Base-by-base conservation (phyloP, 257 asterid genomes). In the Solanum etuberosum region DNA sequence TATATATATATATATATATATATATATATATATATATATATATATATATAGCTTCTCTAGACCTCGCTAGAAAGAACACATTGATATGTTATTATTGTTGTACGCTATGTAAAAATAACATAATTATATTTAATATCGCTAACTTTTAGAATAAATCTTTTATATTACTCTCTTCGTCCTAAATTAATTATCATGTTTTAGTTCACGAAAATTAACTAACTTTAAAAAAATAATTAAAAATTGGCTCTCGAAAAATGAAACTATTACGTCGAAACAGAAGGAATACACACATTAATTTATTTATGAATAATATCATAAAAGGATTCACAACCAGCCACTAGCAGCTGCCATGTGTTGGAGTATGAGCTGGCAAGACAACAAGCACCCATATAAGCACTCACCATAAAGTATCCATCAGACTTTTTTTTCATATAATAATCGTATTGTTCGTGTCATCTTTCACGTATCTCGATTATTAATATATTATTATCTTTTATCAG, bases 1-100 rank as follows among this genome's bases (percentile, higher is more conserved):
- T n/a, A n/a, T n/a, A n/a, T n/a, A n/a, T n/a, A n/a, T n/a, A n/a
- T n/a, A n/a, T n/a, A n/a, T n/a, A n/a, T n/a, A n/a, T n/a, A n/a
- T n/a, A n/a, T n/a, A n/a, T n/a, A n/a, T n/a, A n/a, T n/a, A n/a
- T n/a, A n/a, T n/a, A n/a, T n/a, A n/a, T n/a, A n/a, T n/a, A n/a
- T n/a, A n/a, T n/a, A n/a, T n/a, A n/a, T n/a, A n/a, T 43, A 43
- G 13, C 54, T 43, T 43, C 1, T 43, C 54, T 0, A 0, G 2
- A 43, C 54, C 18, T 43, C 5, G 13, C 18, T 46, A 43, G 5
- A 46, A 46, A 13, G 18, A 51, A 2, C 9, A 16, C 4, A 51
- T 51, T 18, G 9, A 51, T 51, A 54, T 7, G 11, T 38, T 54
- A 18, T 18, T 54, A 1, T 54, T 54, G 9, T 18, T 18, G n/a